A percentile compares a stretch with the other conserved stretches of the same genome.
Evolutionary conservation across 2,329 filamentous ascomycete species (phyloP).

Genomic region (Aureobasidium subglaciale): DNA sequence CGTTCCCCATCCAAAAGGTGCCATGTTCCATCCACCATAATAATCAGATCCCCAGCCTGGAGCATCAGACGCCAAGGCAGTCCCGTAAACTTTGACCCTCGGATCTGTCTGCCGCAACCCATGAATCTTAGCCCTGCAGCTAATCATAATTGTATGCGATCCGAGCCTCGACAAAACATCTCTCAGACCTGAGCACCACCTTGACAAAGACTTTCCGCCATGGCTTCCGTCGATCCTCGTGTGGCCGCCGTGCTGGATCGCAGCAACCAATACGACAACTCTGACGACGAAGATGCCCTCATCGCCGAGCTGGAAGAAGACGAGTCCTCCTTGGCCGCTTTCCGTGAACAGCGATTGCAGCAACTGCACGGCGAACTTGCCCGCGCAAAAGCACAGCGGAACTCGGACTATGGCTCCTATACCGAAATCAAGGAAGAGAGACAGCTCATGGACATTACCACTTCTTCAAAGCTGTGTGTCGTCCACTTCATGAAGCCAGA

Average conservation of each 20-base stretch:
- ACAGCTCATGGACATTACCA: slow-evolving; percentile 53
- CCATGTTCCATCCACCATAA: slow-evolving; percentile 1
- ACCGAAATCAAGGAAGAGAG: slow-evolving; percentile 53
- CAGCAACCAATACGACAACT: slow-evolving; percentile 31
- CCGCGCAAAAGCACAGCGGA: slow-evolving; percentile 45
- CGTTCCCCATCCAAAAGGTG: slow-evolving; percentile 5
- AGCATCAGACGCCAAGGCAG: not conserved
- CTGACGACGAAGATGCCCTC: slow-evolving; percentile 53
- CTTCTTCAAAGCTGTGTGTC: slow-evolving; percentile 49
- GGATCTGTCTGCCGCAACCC: not conserved
- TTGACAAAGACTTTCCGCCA: slow-evolving; percentile 20
- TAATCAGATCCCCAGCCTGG: not conserved
- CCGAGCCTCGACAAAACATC: not conserved
- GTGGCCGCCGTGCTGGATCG: slow-evolving; percentile 46
- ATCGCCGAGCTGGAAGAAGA: slow-evolving; percentile 49
- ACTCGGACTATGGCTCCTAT: slow-evolving; percentile 46
- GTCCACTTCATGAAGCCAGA: slow-evolving; percentile 60
- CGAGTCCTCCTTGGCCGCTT: slow-evolving; percentile 45
- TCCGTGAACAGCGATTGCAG: slow-evolving; percentile 51
- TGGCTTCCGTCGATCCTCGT: slow-evolving; percentile 43
- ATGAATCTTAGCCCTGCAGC: not conserved
- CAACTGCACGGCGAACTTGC: slow-evolving; percentile 51
- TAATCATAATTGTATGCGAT: not conserved
- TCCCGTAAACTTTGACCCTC: not conserved
- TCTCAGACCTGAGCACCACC: not conserved